Evolutionary conservation across 1,284 basidiomycete species (phyloP).

Genomic region (Ustilago esculenta): DNA sequence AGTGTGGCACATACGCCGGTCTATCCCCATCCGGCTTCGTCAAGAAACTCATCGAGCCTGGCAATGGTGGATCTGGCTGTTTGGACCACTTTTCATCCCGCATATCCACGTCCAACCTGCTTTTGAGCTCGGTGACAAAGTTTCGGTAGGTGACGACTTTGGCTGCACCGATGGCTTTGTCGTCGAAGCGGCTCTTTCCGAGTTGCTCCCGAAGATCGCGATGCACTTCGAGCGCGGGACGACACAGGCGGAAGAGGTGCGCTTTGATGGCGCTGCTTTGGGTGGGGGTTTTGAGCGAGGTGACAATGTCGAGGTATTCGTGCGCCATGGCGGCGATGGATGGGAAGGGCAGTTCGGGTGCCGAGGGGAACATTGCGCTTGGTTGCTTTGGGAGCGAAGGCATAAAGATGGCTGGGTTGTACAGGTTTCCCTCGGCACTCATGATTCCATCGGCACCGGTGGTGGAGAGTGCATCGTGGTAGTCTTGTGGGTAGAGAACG

Average conservation of each 20-base stretch:
- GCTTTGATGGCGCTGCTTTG: slow-evolving; percentile 82
- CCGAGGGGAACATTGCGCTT: slow-evolving; percentile 31
- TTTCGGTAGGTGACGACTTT: slow-evolving; percentile 72
- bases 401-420: slow-evolving; percentile 86
- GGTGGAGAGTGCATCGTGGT: slow-evolving; percentile 77
- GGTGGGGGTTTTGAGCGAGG: slow-evolving; percentile 78
- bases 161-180: slow-evolving; percentile 67
- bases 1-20: slow-evolving; percentile 76
- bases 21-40: slow-evolving; percentile 64
- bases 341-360: slow-evolving; percentile 70
- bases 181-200: slow-evolving; percentile 69
- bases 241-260: slow-evolving; percentile 90
- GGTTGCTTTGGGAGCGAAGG: slow-evolving; percentile 7
- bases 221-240: slow-evolving; percentile 78
- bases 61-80: slow-evolving; percentile 20
- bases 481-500: slow-evolving; percentile 83
- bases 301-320: slow-evolving; percentile 87
- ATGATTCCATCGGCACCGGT: slow-evolving; percentile 93
- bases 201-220: slow-evolving; percentile 78
- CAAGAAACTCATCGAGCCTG: slow-evolving; percentile 30
- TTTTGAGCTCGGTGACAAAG: slow-evolving; percentile 76
- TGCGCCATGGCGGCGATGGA: slow-evolving; percentile 76
- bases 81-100: slow-evolving; percentile 13
- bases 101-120: slow-evolving; percentile 73
- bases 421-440: slow-evolving; percentile 93